phyloP scores from a whole-genome alignment of 164 flowering plant genomes.

The Nymphaea thermarum region DNA sequence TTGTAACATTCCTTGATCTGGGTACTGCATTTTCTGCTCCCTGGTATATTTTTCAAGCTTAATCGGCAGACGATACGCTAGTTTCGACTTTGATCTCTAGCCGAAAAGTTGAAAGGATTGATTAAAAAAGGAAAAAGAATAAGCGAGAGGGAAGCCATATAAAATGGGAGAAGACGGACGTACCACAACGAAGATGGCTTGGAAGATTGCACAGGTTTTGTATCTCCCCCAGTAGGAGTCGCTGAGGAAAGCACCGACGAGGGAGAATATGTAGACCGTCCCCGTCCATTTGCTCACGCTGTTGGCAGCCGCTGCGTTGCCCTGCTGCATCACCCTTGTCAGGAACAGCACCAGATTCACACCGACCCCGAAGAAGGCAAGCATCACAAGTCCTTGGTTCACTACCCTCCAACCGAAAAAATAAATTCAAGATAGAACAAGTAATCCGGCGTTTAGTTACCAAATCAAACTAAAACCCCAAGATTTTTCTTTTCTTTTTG shows the following conservation, averaged over 20 bases:
- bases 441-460: background rate
- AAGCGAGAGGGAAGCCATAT: background rate
- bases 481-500: background rate
- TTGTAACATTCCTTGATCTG: too few relatives aligned
- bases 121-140: too few relatives aligned
- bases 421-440: background rate
- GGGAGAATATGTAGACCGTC: slow-evolving; percentile 67
- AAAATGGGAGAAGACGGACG: background rate
- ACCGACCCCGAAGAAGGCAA: slow-evolving; percentile 82
- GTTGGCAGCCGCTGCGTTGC: slow-evolving; percentile 66
- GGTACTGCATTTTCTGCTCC: too few relatives aligned
- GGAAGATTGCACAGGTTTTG: slow-evolving; percentile 68
- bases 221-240: slow-evolving; percentile 86
- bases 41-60: too few relatives aligned
- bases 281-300: slow-evolving; percentile 79
- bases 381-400: slow-evolving; percentile 74
- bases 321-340: slow-evolving; percentile 62
- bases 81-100: too few relatives aligned
- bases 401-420: slow-evolving; percentile 24
- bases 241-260: slow-evolving; percentile 75
- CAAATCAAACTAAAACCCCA: background rate
- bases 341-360: slow-evolving; percentile 82
- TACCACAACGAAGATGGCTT: slow-evolving; percentile 56
- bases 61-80: too few relatives aligned
- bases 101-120: too few relatives aligned